Evolutionary conservation across 2,329 filamentous ascomycete genomes (phyloP).

Genomic region (Alternaria sp.): DNA sequence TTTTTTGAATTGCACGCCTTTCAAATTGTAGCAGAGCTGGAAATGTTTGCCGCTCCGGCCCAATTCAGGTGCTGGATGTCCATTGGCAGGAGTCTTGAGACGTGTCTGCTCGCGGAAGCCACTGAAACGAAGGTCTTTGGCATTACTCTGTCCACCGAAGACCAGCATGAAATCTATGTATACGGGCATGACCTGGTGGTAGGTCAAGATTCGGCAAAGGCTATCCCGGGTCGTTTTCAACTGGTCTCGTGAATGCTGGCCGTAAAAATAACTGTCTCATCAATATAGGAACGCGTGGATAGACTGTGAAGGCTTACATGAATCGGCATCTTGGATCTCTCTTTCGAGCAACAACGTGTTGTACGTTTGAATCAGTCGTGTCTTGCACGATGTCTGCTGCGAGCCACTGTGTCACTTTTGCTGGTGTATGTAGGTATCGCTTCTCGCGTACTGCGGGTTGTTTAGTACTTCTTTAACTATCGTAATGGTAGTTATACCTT

Average conservation of each 20-base stretch:
- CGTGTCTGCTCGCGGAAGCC: slow-evolving; percentile 49
- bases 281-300: background rate
- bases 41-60: slow-evolving; percentile 49
- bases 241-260: slow-evolving; percentile 20
- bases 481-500: slow-evolving; percentile 2
- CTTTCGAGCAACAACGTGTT: slow-evolving; percentile 9
- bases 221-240: slow-evolving; percentile 28
- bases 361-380: background rate
- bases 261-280: slow-evolving; percentile 29
- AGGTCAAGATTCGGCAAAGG: slow-evolving; percentile 31
- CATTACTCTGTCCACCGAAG: slow-evolving; percentile 46
- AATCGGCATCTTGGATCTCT: slow-evolving; percentile 36
- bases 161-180: slow-evolving; percentile 53
- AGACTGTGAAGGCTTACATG: slow-evolving; percentile 20
- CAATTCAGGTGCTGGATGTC: slow-evolving; percentile 27
- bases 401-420: slow-evolving; percentile 23
- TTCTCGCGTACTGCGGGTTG: slow-evolving; percentile 4
- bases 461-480: background rate
- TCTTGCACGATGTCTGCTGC: background rate
- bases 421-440: slow-evolving; percentile 21
- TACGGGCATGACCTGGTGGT: slow-evolving; percentile 54
- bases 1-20: slow-evolving; percentile 29
- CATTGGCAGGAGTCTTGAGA: slow-evolving; percentile 23
- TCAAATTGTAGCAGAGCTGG: slow-evolving; percentile 52
- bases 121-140: slow-evolving; percentile 48